A percentile compares a stretch with the other conserved stretches of the same genome.
Conservation (phyloP, 768 basidiomycete species). For the Nidularia sp. region DNA sequence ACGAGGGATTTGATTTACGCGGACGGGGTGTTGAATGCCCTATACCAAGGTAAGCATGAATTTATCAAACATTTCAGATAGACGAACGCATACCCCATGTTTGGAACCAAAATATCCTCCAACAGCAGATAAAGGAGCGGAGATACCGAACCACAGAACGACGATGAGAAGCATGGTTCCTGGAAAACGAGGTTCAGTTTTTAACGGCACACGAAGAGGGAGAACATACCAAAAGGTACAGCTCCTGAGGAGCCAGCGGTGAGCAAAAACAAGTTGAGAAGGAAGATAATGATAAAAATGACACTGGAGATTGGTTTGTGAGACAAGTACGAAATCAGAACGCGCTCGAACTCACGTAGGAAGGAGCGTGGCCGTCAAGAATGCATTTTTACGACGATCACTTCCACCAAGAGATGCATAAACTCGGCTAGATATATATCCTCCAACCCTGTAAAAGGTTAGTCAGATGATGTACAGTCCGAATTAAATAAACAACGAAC, state of each 20-base stretch:
- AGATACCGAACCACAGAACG: conserved; percentile 90
- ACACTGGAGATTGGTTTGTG: conserved; percentile 37
- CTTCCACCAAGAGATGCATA: conserved; percentile 79
- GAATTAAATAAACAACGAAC: conserved; percentile 28
- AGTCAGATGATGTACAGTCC: conserved; percentile 1
- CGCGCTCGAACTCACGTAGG: conserved; percentile 59
- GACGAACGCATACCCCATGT: conserved; percentile 62
- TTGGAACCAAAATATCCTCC: conserved; percentile 85
- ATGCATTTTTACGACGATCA: conserved; percentile 76
- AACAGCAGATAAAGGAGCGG: conserved; percentile 81
- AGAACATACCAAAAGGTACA: conserved; percentile 78
- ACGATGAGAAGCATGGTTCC: conserved; percentile 84
- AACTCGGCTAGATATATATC: conserved; percentile 82
- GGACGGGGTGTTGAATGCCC: conserved; percentile 76
- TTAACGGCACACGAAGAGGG: not conserved
- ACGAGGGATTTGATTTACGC: conserved; percentile 92
- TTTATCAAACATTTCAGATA: not conserved
- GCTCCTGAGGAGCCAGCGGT: conserved; percentile 87
- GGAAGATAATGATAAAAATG: conserved; percentile 81
- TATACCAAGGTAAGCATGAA: conserved; percentile 20
- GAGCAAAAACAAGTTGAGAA: conserved; percentile 89
- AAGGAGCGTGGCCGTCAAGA: conserved; percentile 83
- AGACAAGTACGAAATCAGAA: not conserved
- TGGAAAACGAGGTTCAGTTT: conserved; percentile 15
- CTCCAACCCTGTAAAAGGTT: conserved; percentile 58